phyloP scores from a whole-genome alignment of 192 early-diverging fungal species.

The Jimgerdemannia flammicorona region DNA sequence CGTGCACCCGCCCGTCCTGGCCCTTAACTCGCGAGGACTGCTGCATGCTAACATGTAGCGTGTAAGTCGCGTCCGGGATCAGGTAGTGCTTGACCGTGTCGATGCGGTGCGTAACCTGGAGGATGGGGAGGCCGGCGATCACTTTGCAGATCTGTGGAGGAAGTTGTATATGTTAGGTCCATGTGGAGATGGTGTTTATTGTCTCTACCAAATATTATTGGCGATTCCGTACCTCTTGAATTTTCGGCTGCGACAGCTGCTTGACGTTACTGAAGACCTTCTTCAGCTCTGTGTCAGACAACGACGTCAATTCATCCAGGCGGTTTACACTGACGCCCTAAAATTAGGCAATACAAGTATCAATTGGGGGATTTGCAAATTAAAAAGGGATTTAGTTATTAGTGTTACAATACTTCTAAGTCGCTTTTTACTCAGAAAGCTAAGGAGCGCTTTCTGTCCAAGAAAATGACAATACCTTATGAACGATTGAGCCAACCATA shows the following conservation, averaged over 20 bases:
- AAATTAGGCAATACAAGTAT: neutral
- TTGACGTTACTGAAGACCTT: constrained; percentile 17
- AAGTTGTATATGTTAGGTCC: neutral
- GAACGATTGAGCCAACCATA: constrained; percentile 18
- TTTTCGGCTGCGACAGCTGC: constrained; percentile 6
- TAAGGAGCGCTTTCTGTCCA: neutral
- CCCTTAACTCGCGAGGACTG: constrained; percentile 9
- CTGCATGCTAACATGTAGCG: constrained; percentile 14
- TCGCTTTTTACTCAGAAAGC: neutral
- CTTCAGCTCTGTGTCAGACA: constrained; percentile 15
- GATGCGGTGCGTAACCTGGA: constrained; percentile 38
- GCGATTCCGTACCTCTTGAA: constrained; percentile 15
- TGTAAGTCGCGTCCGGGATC: constrained; percentile 27
- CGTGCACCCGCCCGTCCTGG: constrained; percentile 58
- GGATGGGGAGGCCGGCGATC: constrained; percentile 37
- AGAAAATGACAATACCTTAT: constrained; percentile 17
- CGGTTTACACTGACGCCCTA: constrained; percentile 20
- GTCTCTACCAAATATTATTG: neutral
- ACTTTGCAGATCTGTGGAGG: constrained; percentile 37
- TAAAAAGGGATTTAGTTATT: no score
- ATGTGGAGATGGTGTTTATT: neutral
- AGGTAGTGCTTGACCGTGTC: constrained; percentile 44
- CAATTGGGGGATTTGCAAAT: neutral
- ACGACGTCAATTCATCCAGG: constrained; percentile 31
- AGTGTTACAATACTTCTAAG: no score